phyloP scores from a whole-genome alignment of 2,329 filamentous ascomycete genomes.

The Epichloe scottii region DNA sequence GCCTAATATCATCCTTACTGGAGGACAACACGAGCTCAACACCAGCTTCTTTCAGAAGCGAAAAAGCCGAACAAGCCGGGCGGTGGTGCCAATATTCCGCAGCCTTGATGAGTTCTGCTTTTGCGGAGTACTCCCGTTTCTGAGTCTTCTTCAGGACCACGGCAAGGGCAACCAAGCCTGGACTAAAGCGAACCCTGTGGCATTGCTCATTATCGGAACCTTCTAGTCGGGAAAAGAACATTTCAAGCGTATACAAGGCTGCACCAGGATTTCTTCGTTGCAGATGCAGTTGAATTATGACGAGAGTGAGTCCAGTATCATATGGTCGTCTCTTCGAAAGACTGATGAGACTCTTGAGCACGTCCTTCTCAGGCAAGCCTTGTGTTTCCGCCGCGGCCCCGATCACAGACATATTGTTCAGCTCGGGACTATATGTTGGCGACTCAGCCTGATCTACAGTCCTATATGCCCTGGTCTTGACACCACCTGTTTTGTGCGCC shows the following conservation, averaged over 20 bases:
- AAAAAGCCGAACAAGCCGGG: slow-evolving; percentile 30
- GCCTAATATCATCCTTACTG: slow-evolving; percentile 50
- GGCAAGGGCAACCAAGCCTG: slow-evolving; percentile 69
- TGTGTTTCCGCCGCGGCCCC: slow-evolving; percentile 63
- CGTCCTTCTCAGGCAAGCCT: slow-evolving; percentile 49
- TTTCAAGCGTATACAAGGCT: slow-evolving; percentile 63
- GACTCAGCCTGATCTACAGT: slow-evolving; percentile 20
- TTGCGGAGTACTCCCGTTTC: slow-evolving; percentile 59
- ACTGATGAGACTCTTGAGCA: slow-evolving; percentile 56
- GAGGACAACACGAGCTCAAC: slow-evolving; percentile 68
- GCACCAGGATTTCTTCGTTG: slow-evolving; percentile 57
- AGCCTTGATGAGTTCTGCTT: slow-evolving; percentile 63
- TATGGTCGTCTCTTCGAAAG: slow-evolving; percentile 61
- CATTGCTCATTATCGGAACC: slow-evolving; percentile 41
- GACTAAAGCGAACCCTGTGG: slow-evolving; percentile 64
- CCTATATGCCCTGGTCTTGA: slow-evolving; percentile 34
- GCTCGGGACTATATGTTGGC: slow-evolving; percentile 19
- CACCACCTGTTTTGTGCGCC: slow-evolving; percentile 54
- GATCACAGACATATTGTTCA: slow-evolving; percentile 33
- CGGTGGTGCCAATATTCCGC: slow-evolving; percentile 68
- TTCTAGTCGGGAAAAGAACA: slow-evolving; percentile 62
- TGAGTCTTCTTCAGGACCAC: slow-evolving; percentile 69
- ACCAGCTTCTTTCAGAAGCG: slow-evolving; percentile 72
- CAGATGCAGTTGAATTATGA: slow-evolving; percentile 71
- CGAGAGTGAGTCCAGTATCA: slow-evolving; percentile 70